Conservation (phyloP, 2,329 filamentous ascomycete genomes). For the Fusarium poae region DNA sequence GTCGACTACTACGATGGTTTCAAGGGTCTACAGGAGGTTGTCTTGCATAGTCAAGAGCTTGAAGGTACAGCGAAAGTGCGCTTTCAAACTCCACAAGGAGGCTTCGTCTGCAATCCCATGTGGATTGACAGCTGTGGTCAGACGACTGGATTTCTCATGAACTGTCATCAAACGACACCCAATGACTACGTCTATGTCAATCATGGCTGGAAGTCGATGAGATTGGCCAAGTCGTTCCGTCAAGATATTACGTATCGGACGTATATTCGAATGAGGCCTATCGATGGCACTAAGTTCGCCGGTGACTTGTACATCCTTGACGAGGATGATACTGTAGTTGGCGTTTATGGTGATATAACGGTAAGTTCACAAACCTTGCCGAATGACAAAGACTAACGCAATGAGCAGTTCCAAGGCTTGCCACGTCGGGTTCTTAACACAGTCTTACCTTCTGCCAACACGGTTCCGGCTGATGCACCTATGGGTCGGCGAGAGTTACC, state of each 20-base stretch:
- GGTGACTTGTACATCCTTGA: conserved; percentile 71
- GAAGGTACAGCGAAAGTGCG: conserved; percentile 60
- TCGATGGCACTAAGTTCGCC: conserved; percentile 54
- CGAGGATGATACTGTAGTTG: conserved; percentile 61
- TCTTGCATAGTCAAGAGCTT: conserved; percentile 55
- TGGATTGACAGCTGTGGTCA: conserved; percentile 72
- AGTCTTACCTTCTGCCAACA: neutral
- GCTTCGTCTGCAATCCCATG: conserved; percentile 68
- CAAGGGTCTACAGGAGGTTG: conserved; percentile 70
- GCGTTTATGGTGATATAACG: conserved; percentile 68
- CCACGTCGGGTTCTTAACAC: conserved; percentile 10
- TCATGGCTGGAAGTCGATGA: conserved; percentile 69
- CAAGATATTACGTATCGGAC: conserved; percentile 63
- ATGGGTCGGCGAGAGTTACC: neutral
- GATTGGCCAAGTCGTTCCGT: conserved; percentile 54
- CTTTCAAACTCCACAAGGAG: conserved; percentile 60
- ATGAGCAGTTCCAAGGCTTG: conserved; percentile 10
- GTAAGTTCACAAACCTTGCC: conserved; percentile 2
- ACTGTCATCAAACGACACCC: conserved; percentile 63
- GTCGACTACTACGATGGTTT: conserved; percentile 69
- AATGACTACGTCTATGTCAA: conserved; percentile 72
- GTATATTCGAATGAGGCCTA: conserved; percentile 70
- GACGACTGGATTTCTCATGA: conserved; percentile 72
- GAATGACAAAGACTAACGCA: neutral
- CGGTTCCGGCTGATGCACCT: neutral